Conservation (phyloP, 2,329 filamentous ascomycete genomes). For the Pyrenophora tritici-repentis region DNA sequence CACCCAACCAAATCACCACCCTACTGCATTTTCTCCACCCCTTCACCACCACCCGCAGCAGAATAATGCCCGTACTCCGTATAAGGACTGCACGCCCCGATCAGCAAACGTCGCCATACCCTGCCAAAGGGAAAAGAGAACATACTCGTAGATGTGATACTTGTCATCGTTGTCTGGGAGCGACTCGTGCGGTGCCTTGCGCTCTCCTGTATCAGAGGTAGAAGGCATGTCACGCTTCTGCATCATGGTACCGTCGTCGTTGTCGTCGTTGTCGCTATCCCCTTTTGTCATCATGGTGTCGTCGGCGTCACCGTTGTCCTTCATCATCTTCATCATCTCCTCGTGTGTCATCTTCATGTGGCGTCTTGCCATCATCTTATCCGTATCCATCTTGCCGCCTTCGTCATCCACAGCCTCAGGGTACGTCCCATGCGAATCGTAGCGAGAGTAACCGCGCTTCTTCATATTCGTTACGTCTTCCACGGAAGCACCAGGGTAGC, state of each 20-base stretch:
- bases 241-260: neutral
- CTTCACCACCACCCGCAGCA: too few relatives aligned
- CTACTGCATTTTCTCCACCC: too few relatives aligned
- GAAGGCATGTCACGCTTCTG: neutral
- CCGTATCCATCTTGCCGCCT: neutral
- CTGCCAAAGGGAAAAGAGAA: neutral
- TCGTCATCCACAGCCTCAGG: neutral
- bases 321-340: neutral
- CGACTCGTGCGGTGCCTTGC: too few relatives aligned
- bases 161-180: neutral
- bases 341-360: conserved; percentile 1
- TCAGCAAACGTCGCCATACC: too few relatives aligned
- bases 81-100: too few relatives aligned
- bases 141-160: conserved; percentile 1
- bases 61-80: too few relatives aligned
- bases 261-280: neutral
- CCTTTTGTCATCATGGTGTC: too few relatives aligned
- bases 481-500: neutral
- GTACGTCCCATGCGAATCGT: neutral
- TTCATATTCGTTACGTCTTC: neutral
- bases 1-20: too few relatives aligned
- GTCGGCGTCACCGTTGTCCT: neutral
- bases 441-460: neutral
- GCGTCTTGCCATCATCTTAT: neutral
- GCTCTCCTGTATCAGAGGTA: neutral